Conservation (phyloP, 2,329 filamentous ascomycete species). For the Hypomyces rosellus region DNA sequence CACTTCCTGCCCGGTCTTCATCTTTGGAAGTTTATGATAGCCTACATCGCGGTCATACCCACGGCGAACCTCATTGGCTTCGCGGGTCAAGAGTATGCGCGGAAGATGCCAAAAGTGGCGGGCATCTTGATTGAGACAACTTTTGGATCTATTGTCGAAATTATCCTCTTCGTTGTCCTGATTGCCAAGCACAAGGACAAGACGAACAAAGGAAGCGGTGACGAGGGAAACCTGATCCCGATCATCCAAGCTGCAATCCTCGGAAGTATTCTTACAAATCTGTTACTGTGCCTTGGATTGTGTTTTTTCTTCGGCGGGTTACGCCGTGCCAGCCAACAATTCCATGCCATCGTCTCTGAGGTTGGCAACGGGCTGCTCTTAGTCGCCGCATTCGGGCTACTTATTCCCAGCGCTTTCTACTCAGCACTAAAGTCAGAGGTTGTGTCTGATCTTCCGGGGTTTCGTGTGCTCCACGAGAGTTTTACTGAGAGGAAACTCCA, state of each 20-base stretch:
- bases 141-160: constrained; percentile 66
- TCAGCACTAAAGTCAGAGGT: constrained; percentile 1
- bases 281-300: constrained; percentile 59
- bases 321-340: constrained; percentile 51
- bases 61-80: constrained; percentile 44
- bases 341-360: constrained; percentile 62
- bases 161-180: constrained; percentile 75
- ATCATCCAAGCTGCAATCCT: constrained; percentile 66
- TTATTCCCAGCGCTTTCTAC: not conserved
- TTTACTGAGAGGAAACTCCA: constrained; percentile 33
- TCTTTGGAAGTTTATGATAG: constrained; percentile 36
- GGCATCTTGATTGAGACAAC: constrained; percentile 45
- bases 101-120: constrained; percentile 58
- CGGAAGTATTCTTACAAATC: constrained; percentile 62
- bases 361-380: constrained; percentile 46
- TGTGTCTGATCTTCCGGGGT: constrained; percentile 3
- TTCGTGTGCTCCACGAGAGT: constrained; percentile 51
- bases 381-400: not conserved
- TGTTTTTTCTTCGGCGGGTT: constrained; percentile 64
- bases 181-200: constrained; percentile 33
- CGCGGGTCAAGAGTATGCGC: constrained; percentile 45
- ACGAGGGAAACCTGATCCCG: constrained; percentile 39
- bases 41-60: constrained; percentile 44
- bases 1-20: constrained; percentile 16
- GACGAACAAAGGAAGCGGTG: too few species aligned